Evolutionary conservation across 768 basidiomycete genomes (phyloP), one percentile per base, ranked within the genome.

Genomic region (Pleurotus cornucopiae): DNA sequence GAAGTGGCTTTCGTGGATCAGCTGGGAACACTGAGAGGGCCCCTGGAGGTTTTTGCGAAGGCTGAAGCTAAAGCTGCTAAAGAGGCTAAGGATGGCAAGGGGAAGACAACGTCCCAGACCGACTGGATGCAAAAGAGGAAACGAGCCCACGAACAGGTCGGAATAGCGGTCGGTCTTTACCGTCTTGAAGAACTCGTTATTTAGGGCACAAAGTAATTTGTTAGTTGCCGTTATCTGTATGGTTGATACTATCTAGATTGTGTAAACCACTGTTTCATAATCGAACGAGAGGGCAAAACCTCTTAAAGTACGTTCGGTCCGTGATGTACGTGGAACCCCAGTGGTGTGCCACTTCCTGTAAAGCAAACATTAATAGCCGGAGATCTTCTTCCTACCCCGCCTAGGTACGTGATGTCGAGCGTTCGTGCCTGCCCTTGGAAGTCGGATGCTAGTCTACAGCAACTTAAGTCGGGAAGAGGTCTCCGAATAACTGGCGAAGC

Each of bases 111-210:
- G 57, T 63, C 63, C 4, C 55, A 59, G 18, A 64, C 59, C 6
- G 83, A 84, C 63, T 80, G 78, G 81, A 77, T 73, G 60, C 76
- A 75, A 67, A 71, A 82, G 63, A 76, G 72, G 64, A 84, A 79
- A 67, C 69, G 74, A 59, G 75, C 73, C n/a, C 77, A 76, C 37
- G 80, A 83, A 60, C 79, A 76, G 57, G 74, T 76, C 16, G 75
- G 71, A 26, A 72, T 82, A 54, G 76, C 74, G 34, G 73, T 89
- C 54, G 86, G 87, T 18, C 62, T 83, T 61, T 91, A 91, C 68
- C 84, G 82, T 67, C 64, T 91, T 58, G 89, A 91, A 61, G 86
- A 89, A 62, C 72, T 92, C 60, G 71, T 78, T 34, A 67, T 89
- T 57, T 88, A 53, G 39, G 13, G 21, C 20, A 11, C 18, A 52